A percentile compares a stretch with the other conserved stretches of the same genome.
Evolutionary conservation across 2,329 filamentous ascomycete genomes (phyloP).

Genomic region (Annulohypoxylon truncatum): DNA sequence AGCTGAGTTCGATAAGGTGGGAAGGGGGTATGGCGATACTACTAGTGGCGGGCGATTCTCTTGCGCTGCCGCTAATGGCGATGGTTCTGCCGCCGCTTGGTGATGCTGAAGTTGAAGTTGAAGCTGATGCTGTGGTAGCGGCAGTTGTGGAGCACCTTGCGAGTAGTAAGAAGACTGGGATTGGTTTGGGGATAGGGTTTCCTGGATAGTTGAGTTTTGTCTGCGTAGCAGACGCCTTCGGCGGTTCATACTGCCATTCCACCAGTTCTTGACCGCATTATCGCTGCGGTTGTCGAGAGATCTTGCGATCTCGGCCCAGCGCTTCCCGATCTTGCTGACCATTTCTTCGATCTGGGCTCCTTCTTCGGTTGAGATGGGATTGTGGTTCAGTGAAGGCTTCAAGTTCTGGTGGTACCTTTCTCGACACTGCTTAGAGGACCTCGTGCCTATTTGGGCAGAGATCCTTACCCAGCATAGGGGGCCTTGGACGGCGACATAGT

Average conservation of each 20-base stretch:
- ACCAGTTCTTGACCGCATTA: slow-evolving; percentile 98
- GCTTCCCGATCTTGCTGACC: slow-evolving; percentile 82
- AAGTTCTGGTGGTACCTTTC: slow-evolving; percentile 96
- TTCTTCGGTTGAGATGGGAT: slow-evolving; percentile 78
- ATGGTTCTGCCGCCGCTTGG: neutral
- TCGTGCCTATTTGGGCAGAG: slow-evolving; percentile 76
- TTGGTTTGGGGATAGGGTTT: slow-evolving; percentile 29
- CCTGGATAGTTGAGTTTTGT: slow-evolving; percentile 46
- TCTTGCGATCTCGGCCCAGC: slow-evolving; percentile 93
- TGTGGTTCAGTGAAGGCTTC: slow-evolving; percentile 78
- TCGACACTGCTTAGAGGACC: slow-evolving; percentile 93
- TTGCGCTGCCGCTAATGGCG: neutral
- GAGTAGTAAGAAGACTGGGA: neutral
- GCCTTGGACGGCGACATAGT: slow-evolving; percentile 77
- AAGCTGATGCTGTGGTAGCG: neutral
- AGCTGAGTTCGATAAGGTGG: slow-evolving; percentile 14
- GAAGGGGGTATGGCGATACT: neutral
- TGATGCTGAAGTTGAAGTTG: neutral
- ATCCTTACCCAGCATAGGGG: slow-evolving; percentile 93
- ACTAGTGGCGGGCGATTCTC: neutral
- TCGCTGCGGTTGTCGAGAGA: slow-evolving; percentile 86
- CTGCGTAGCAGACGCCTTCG: slow-evolving; percentile 65
- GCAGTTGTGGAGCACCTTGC: neutral
- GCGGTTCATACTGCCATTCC: slow-evolving; percentile 93
- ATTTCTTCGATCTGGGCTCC: slow-evolving; percentile 79